A percentile compares a stretch with the other conserved stretches of the same genome.
phyloP scores from a whole-genome alignment of 2,329 filamentous ascomycete genomes.

The Sporothrix pallida region DNA sequence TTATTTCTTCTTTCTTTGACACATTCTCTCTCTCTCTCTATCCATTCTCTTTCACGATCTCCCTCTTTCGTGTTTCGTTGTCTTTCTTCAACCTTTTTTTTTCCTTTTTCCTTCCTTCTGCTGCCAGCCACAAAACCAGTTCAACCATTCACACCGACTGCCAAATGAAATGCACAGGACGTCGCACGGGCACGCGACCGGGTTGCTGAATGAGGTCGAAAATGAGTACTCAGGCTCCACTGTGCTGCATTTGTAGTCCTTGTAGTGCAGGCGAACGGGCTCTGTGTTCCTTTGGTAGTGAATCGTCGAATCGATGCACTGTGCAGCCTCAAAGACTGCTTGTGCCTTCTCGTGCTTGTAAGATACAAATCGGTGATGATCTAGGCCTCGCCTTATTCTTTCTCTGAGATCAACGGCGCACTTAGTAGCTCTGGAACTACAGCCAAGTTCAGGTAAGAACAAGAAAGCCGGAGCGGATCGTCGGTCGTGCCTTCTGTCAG shows the following conservation, averaged over 20 bases:
- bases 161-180: not conserved
- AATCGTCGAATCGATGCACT: too few relatives aligned
- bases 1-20: not conserved
- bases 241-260: too few relatives aligned
- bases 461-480: not conserved
- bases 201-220: not conserved
- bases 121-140: too few relatives aligned
- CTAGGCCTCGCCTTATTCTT: not conserved
- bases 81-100: not conserved
- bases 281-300: not conserved
- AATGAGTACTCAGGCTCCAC: constrained; percentile 1
- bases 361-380: not conserved
- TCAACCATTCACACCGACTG: not conserved
- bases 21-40: too few relatives aligned
- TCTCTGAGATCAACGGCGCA: too few relatives aligned
- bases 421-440: not conserved
- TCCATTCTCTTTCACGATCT: too few relatives aligned
- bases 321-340: too few relatives aligned
- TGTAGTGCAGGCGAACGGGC: not conserved
- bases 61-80: not conserved
- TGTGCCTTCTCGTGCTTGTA: not conserved
- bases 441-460: not conserved
- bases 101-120: not conserved
- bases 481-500: not conserved
- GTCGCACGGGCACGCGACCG: constrained; percentile 18